phyloP scores from a whole-genome alignment of 768 basidiomycete species.

The Cyclocybe cylindracea region DNA sequence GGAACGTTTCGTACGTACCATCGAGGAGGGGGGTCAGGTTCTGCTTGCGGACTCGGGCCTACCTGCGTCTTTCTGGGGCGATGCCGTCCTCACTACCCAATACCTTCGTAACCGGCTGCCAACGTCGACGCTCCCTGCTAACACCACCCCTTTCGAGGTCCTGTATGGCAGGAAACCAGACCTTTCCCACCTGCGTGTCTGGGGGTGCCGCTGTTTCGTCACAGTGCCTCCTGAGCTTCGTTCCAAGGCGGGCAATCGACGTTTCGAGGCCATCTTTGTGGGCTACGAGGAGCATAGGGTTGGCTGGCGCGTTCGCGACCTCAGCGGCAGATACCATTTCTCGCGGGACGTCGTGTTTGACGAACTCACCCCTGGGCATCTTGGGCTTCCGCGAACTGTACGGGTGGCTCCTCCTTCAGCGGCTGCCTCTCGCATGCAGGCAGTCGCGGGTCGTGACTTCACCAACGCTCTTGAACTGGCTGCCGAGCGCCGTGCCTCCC shows the following conservation, averaged over 20 bases:
- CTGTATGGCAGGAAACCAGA: conserved; percentile 24
- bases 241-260: too few relatives aligned
- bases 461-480: too few relatives aligned
- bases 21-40: too few relatives aligned
- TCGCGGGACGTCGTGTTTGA: too few relatives aligned
- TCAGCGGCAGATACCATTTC: conserved; percentile 19
- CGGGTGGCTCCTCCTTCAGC: not conserved
- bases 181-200: too few relatives aligned
- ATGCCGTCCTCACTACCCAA: conserved; percentile 17
- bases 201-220: too few relatives aligned
- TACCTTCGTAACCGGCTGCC: conserved; percentile 25
- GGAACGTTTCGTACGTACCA: too few relatives aligned
- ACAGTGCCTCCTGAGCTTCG: too few relatives aligned
- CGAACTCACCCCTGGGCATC: conserved; percentile 31
- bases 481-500: too few relatives aligned
- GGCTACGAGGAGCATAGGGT: conserved; percentile 15
- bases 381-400: not conserved
- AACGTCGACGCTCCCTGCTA: conserved; percentile 20
- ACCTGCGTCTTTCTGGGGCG: conserved; percentile 22
- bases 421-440: not conserved
- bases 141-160: conserved; percentile 18
- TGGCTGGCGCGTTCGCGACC: conserved; percentile 20
- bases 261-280: too few relatives aligned
- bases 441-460: too few relatives aligned
- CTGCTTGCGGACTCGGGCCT: conserved; percentile 22